Evolutionary conservation across 78 protist genomes (phyloP), one percentile per base, ranked within the genome.

Genomic region (Dictyostelium intermedium): DNA sequence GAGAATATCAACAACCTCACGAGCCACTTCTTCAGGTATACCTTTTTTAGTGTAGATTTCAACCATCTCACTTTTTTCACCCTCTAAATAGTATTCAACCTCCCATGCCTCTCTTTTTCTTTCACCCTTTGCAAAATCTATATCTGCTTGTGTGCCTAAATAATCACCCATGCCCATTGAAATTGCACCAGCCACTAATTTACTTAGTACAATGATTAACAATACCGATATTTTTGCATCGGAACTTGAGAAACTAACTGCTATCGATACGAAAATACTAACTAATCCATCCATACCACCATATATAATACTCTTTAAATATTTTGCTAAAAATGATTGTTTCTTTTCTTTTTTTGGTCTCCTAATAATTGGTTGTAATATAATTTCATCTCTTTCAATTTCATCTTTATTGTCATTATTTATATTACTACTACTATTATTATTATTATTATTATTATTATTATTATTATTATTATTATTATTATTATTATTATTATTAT

Each of bases 81-180:
- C 96, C 8, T 92, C 96, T 5, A 73, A 43, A 60, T 84, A 92
- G 78, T 84, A 86, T 60, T 92, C 92, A 32, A 92, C 85, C 10
- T 92, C 96, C 96, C 96, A 92, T 39, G 91, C 72, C 66, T 92
- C 96, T 53, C 96, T 45, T 50, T 27, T 47, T 25, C 96, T 32
- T 39, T 92, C 96, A 56, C 93, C 91, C 5, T 45, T 56, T 27
- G 96, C 96, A 61, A 84, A 86, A n/a, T 80, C 87, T 14, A 84
- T 80, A 30, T 92, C 96, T 2, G 95, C 95, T 35, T 91, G 92
- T 32, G 96, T 82, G n/a, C 96, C 96, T 14, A 81, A 37, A 92
- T 82, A 83, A 37, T 94, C 96, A 69, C 96, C 96, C 83, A 94
- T 81, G 43, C 96, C 96, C 96, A 94, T 94, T 20, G 96, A 94